Percentiles rank a stretch among this genome's conserved stretches.
phyloP scores from a whole-genome alignment of 2,329 filamentous ascomycete genomes.

The Colletotrichum sp. region DNA sequence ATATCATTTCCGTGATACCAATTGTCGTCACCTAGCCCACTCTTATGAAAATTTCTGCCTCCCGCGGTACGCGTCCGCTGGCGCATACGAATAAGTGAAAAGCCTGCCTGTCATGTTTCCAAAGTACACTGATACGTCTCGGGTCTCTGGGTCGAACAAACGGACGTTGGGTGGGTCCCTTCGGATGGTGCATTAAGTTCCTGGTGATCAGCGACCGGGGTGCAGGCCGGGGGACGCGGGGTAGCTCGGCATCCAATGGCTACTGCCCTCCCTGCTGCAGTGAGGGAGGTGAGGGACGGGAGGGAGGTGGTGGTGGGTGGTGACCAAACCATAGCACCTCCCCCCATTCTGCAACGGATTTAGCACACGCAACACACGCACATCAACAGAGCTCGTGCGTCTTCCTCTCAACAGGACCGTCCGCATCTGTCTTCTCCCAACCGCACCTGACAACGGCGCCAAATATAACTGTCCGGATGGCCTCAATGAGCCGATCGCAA shows the following conservation, averaged over 20 bases:
- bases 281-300: background rate
- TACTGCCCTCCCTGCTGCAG: background rate
- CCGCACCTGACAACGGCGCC: background rate
- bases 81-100: background rate
- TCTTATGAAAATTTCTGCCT: background rate
- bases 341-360: slow-evolving; percentile 6
- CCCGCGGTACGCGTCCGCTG: background rate
- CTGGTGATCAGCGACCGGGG: slow-evolving; percentile 6
- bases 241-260: slow-evolving; percentile 12
- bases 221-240: slow-evolving; percentile 9
- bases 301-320: background rate
- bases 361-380: background rate
- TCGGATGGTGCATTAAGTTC: background rate
- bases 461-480: background rate
- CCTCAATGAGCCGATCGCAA: background rate
- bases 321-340: background rate
- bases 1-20: background rate
- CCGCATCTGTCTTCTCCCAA: background rate
- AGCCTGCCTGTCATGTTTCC: background rate
- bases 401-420: background rate
- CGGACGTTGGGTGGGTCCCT: background rate
- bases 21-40: background rate
- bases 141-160: background rate
- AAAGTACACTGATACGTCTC: background rate
- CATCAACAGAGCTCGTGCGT: background rate